Base-by-base conservation (phyloP, 2,329 filamentous ascomycete species). In the Hypoxylon sp. region DNA sequence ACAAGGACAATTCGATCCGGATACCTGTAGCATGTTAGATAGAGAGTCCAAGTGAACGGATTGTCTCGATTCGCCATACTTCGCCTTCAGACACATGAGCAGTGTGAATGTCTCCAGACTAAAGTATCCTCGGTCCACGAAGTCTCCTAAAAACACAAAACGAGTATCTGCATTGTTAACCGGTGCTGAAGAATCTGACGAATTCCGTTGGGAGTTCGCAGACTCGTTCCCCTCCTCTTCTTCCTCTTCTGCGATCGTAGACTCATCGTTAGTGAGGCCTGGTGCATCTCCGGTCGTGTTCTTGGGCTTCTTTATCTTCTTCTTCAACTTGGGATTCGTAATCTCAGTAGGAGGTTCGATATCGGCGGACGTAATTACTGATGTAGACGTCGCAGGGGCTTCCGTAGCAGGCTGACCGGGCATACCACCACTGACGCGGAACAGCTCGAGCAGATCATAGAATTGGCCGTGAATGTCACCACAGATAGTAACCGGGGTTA, bases 381-480 rank as follows among this genome's bases (percentile, higher is more conserved):
- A 89, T 7, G 91, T 90, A 31, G 88, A 84, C 10, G 90, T 91
- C 75, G 90, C 88, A 14, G 92, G 91, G 13, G 88, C 83, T 77
- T 94, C 87, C 27, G 90, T 86, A 69, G 90, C 88, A 42, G 89
- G 88, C 75, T 97, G 92, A 76, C 94, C 94, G 10, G 96, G 96
- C 93, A 98, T 98, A 72, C 96, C 96, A 68, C 96, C 96, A 51
- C 95, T 94, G 44, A 99, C 95, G 60, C 95, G 92, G 82, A 99
- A 99, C 55, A 99, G 90, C 84, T 99, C 96, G 69, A 98, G 89
- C 8, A 99, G 86, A 81, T 99, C 96, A 83, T 99, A 98, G 81
- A 98, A 98, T 83, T 99, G 96, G 75, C 96, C 96, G 82, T 99
- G 96, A 70, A 99, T 98, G 79, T 99, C 96, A 78, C 96, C 96